Conservation (phyloP, 768 basidiomycete species). For the Lactarius akahatsu region DNA sequence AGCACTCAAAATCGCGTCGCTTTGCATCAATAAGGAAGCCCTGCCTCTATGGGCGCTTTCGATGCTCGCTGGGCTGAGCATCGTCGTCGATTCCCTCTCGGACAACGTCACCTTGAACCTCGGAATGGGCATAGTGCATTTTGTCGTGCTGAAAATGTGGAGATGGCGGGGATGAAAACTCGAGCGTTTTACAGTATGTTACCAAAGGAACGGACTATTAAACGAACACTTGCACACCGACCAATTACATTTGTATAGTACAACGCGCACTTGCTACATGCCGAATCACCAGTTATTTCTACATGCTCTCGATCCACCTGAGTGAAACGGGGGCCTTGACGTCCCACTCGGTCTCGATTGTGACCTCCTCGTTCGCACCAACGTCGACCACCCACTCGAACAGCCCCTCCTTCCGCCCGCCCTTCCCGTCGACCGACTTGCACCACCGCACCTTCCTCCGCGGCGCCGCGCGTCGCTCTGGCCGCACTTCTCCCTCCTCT, state of each 20-base stretch:
- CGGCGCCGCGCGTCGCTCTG: neutral
- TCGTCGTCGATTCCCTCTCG: constrained; percentile 49
- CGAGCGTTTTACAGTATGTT: neutral
- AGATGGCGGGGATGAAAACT: neutral
- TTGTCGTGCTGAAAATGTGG: constrained; percentile 29
- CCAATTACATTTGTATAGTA: constrained; percentile 12
- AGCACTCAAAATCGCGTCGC: constrained; percentile 30
- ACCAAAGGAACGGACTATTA: neutral
- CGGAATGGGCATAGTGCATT: constrained; percentile 43
- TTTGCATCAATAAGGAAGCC: constrained; percentile 32
- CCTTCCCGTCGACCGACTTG: constrained; percentile 43
- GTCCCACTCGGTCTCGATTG: constrained; percentile 53
- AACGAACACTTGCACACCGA: neutral
- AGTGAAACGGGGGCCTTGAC: constrained; percentile 43
- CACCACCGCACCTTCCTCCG: constrained; percentile 37
- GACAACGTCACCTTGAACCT: constrained; percentile 42
- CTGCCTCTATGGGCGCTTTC: constrained; percentile 33
- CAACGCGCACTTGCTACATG: constrained; percentile 2
- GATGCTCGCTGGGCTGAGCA: constrained; percentile 39
- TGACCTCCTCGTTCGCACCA: constrained; percentile 43
- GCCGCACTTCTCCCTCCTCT: neutral
- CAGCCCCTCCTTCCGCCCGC: constrained; percentile 54
- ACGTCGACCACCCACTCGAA: constrained; percentile 55
- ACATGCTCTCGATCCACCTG: constrained; percentile 30
- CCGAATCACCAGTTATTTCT: neutral